phyloP scores from a whole-genome alignment of 139 green algal species.

The Asterochloris erici region DNA sequence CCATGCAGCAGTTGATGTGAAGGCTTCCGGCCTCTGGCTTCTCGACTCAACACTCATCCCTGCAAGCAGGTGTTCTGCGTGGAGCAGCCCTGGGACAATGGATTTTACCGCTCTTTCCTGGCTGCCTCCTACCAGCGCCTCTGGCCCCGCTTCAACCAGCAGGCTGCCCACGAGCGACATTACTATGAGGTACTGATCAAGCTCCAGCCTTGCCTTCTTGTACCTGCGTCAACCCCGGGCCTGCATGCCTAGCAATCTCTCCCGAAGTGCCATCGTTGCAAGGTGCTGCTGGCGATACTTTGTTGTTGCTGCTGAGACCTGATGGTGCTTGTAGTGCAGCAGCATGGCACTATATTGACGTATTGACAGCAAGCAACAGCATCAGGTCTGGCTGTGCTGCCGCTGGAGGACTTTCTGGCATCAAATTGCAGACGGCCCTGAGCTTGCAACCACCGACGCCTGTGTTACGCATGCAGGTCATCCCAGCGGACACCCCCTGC shows the following conservation, averaged over 20 bases:
- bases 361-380: background rate
- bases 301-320: background rate
- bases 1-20: background rate
- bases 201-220: background rate
- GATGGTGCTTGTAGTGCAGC: background rate
- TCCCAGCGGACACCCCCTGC: constrained; percentile 64
- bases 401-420: background rate
- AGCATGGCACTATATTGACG: background rate
- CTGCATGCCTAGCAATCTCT: background rate
- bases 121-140: constrained; percentile 32
- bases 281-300: background rate
- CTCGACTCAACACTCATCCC: background rate
- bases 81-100: constrained; percentile 21
- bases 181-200: constrained; percentile 48
- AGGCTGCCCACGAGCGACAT: constrained; percentile 23
- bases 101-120: constrained; percentile 37
- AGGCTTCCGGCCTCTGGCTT: background rate
- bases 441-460: background rate
- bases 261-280: background rate
- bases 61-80: constrained; percentile 37
- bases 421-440: background rate
- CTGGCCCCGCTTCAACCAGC: constrained; percentile 31
- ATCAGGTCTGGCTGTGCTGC: background rate
- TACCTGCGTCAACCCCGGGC: background rate
- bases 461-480: constrained; percentile 42